Conservation (phyloP, 2,329 filamentous ascomycete genomes). For the Teratosphaeria gauchensis region DNA sequence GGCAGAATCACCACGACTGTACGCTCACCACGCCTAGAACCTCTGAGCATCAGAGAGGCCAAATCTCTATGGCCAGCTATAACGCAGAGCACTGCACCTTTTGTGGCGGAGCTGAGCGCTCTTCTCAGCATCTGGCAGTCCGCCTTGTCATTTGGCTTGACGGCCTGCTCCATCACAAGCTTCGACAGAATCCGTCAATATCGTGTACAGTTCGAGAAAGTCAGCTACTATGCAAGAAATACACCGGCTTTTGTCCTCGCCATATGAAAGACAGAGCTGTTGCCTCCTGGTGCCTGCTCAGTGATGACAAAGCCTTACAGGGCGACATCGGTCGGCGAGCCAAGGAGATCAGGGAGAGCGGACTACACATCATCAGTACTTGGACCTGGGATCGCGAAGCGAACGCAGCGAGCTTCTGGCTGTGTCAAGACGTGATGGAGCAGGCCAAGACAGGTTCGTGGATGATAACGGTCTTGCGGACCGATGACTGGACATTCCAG, state of each 20-base stretch:
- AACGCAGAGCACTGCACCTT: conserved; percentile 1
- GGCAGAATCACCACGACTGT: conserved; percentile 4
- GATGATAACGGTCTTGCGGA: neutral
- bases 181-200: conserved; percentile 5
- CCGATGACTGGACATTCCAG: neutral
- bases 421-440: conserved; percentile 4
- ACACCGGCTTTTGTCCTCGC: neutral
- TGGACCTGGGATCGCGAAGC: conserved; percentile 5
- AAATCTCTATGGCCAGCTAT: neutral
- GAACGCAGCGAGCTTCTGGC: conserved; percentile 8
- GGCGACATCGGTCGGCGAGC: neutral
- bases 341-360: conserved; percentile 2
- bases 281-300: conserved; percentile 2
- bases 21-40: conserved; percentile 3
- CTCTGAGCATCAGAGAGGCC: conserved; percentile 2
- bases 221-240: neutral
- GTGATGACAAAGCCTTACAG: conserved; percentile 4
- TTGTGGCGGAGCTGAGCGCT: conserved; percentile 2
- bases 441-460: neutral
- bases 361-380: conserved; percentile 6
- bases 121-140: conserved; percentile 5
- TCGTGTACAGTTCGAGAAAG: neutral
- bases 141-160: conserved; percentile 4
- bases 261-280: neutral
- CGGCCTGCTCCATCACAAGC: neutral